These are phyloP conservation scores for Solanum rostratum DNA, from an alignment of 257 asterid genomes.

Conservation along the genomic window DNA sequence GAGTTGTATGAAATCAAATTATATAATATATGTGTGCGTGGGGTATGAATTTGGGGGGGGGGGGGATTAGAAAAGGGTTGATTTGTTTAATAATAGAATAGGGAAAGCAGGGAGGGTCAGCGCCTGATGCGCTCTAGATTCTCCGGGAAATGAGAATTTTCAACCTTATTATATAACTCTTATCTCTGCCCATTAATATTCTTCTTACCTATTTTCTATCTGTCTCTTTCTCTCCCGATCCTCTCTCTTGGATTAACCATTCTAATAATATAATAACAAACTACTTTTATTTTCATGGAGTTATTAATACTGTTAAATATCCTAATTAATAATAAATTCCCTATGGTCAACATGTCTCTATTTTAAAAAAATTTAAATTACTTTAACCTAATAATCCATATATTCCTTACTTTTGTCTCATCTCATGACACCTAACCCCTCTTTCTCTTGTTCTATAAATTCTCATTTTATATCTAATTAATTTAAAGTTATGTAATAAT, in stretches of 20 bases:
- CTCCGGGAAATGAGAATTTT: slow-evolving; percentile 53
- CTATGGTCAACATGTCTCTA: slow-evolving; percentile 20
- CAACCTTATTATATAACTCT: slow-evolving; percentile 28
- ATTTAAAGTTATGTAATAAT: background rate
- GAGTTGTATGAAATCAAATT: background rate
- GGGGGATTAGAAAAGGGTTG: background rate
- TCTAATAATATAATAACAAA: background rate
- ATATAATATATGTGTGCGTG: background rate
- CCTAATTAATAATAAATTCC: background rate
- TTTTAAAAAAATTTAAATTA: background rate
- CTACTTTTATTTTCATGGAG: background rate
- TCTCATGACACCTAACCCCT: background rate
- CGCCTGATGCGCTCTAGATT: slow-evolving; percentile 96
- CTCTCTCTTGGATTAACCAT: slow-evolving; percentile 15
- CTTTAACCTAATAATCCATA: slow-evolving; percentile 19
- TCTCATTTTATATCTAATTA: background rate
- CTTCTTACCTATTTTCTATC: background rate
- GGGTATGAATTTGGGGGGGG: background rate
- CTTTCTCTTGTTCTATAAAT: background rate
- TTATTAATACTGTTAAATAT: slow-evolving; percentile 7
- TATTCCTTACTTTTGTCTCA: slow-evolving; percentile 39
- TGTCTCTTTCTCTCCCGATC: background rate
- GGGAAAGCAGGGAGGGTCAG: slow-evolving; percentile 53
- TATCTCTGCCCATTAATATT: slow-evolving; percentile 11
- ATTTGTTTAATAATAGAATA: slow-evolving; percentile 19